A percentile compares a stretch with the other conserved stretches of the same genome.
Conservation (phyloP, 1,139 yeast genomes). For the Diutina sp. region DNA sequence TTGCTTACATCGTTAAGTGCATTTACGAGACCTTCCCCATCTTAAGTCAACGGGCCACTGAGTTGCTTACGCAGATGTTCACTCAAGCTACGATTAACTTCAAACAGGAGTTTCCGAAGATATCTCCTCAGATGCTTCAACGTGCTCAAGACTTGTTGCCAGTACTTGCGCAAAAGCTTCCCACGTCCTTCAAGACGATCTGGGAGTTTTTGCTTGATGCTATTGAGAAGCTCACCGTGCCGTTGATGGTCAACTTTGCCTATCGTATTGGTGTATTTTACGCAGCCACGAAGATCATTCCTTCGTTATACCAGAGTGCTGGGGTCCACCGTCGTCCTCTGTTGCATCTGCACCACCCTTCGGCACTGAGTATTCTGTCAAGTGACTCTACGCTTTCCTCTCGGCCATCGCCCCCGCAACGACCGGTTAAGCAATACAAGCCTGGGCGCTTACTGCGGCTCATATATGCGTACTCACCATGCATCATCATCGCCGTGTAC, state of each 20-base stretch:
- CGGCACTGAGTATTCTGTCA: neutral
- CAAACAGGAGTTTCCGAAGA: conserved; percentile 24
- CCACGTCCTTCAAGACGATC: conserved; percentile 49
- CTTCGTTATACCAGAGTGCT: conserved; percentile 44
- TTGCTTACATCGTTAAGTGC: conserved; percentile 86
- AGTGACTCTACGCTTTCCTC: neutral
- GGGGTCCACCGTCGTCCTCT: conserved; percentile 10
- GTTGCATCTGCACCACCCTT: neutral
- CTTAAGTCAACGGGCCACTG: conserved; percentile 41
- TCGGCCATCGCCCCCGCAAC: neutral
- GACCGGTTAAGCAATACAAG: neutral
- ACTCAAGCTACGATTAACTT: conserved; percentile 25
- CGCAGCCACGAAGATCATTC: conserved; percentile 89
- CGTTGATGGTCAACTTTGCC: conserved; percentile 68
- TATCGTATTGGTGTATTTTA: conserved; percentile 81
- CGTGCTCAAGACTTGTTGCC: conserved; percentile 31
- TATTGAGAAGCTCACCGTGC: conserved; percentile 64
- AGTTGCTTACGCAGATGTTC: conserved; percentile 23
- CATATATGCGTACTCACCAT: conserved; percentile 82
- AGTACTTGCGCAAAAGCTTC: conserved; percentile 38
- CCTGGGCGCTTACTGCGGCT: conserved; percentile 28
- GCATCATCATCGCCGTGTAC: conserved; percentile 86
- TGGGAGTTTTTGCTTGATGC: conserved; percentile 62
- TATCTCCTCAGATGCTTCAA: conserved; percentile 27
- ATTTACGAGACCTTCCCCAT: conserved; percentile 85